phyloP scores from a whole-genome alignment of 305 asterid species.

The Rubia occidens region DNA sequence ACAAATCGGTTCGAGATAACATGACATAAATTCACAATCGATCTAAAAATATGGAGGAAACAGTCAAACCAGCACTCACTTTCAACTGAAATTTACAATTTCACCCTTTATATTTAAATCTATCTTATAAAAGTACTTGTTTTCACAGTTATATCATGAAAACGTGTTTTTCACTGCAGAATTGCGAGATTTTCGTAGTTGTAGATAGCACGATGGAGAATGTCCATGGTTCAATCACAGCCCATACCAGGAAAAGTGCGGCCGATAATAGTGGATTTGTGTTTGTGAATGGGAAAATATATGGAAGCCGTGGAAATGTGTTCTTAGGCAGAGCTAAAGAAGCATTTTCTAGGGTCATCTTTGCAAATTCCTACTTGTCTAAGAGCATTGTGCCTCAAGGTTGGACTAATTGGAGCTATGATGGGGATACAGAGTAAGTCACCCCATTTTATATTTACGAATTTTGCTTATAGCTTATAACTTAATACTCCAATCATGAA shows the following conservation, averaged over 20 bases:
- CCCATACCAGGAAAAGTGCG: conserved; percentile 45
- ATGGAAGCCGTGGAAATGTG: conserved; percentile 50
- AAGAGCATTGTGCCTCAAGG: conserved; percentile 52
- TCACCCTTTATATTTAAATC: too few relatives aligned
- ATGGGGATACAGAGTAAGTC: conserved; percentile 48
- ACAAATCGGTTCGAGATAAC: too few relatives aligned
- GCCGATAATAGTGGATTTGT: conserved; percentile 61
- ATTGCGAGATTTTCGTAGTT: conserved; percentile 58
- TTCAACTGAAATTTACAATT: too few relatives aligned
- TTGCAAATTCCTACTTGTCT: conserved; percentile 67
- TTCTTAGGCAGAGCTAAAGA: conserved; percentile 69
- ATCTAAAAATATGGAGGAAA: too few relatives aligned
- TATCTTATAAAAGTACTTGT: too few relatives aligned
- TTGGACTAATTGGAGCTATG: conserved; percentile 59
- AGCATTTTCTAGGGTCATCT: conserved; percentile 56
- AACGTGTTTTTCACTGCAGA: conserved; percentile 23
- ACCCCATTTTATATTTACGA: too few relatives aligned
- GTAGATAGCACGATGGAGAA: conserved; percentile 33
- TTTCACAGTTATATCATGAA: background rate
- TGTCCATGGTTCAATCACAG: conserved; percentile 60
- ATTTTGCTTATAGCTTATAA: too few relatives aligned
- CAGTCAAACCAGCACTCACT: too few relatives aligned
- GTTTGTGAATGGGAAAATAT: conserved; percentile 55
- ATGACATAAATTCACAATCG: too few relatives aligned
- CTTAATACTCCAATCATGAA: too few relatives aligned